Base-by-base conservation (phyloP, 2,329 filamentous ascomycete genomes). In the Neonectria coccinea region DNA sequence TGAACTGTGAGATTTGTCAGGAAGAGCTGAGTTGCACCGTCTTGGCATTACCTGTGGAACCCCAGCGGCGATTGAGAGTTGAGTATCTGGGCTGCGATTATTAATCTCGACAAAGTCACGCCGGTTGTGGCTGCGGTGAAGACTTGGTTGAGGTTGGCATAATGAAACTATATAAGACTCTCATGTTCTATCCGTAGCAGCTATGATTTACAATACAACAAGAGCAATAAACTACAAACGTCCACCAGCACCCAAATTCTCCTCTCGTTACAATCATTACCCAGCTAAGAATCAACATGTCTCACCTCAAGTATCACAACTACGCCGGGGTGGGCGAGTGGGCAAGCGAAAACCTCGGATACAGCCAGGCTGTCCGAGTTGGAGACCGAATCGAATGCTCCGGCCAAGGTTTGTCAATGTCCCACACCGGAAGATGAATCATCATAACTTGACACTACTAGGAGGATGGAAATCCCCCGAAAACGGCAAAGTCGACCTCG, bases 301-400 rank as follows among this genome's bases (percentile, higher is more conserved):
- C 77, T 12, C 59, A 70, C 8, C 70, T 78, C 31, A 69, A 68
- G 59, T 79, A 74, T 55, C 72, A 70, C 39, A 56, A 58, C 60
- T 79, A 79, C 54, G 61, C 68, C 2, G 76, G 70, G 11, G 64
- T 64, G 14, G 76, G 74, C n/a, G 62, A 81, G 56, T 69, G 67
- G 18, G 76, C 69, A 11, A 62, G 71, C 14, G 56, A 80, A 16
- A 69, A 75, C 2, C 77, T 78, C 27, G 61, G 73, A 47, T 86
- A 86, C 71, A 82, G 73, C 57, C 84, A 86, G 61, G 79, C 82
- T 0, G 81, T 85, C n/a, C 79, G 83, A 6, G 73, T 85, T 11
- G 84, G 82, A 1, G 79, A 86, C 63, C 72, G 75, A 1, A 83
- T 86, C 31, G 79, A 85, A 69, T 76, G 76, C 59, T 77, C 83